Base-by-base conservation (phyloP, 345 rosid genomes). In the Barbarea vulgaris region DNA sequence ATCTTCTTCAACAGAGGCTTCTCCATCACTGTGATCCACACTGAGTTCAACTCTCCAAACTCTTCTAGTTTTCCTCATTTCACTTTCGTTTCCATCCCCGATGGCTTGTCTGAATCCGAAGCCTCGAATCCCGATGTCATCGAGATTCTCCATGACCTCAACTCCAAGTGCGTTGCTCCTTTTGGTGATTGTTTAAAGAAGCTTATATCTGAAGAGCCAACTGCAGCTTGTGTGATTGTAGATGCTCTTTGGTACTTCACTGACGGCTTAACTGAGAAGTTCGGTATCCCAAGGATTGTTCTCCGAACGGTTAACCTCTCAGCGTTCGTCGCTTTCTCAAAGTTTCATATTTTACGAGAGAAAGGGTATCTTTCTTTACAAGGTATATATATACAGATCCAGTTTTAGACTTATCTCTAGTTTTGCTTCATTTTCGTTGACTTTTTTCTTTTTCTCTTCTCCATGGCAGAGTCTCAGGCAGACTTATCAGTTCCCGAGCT, bases 241-340 rank as follows among this genome's bases (percentile, higher is more conserved):
- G 90, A 91, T 79, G 84, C 79, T 48, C 33, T 63, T 6, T 87
- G 87, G 87, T 27, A 66, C 74, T 86, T 76, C 77, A 46, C 91
- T 53, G 78, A 81, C 39, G 34, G 54, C 41, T 70, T 87, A 15
- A 84, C 93, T 8, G 75, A 84, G 2, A 61, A 61, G 17, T 68
- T 86, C 27, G 66, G 79, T 65, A 67, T 88, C 44, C 84, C 82
- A 1, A 86, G 85, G 79, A 76, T 91, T 18, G 87, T 84, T 46
- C 64, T 84, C 6, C 62, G 88, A 13, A 83, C 91, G 7, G 75
- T 67, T 52, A 83, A 65, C 37, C 69, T 76, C 75, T 59, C 64
- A 18, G 64, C 81, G 7, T 83, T 81, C 12, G 69, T 73, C 6
- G 86, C 77, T 64, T 64, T 73, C 28, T 55, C 72, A 1, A 74